A percentile compares a stretch with the other conserved stretches of the same genome.
phyloP scores from a whole-genome alignment of 345 rosid genomes.

The Moricandia arvensis region DNA sequence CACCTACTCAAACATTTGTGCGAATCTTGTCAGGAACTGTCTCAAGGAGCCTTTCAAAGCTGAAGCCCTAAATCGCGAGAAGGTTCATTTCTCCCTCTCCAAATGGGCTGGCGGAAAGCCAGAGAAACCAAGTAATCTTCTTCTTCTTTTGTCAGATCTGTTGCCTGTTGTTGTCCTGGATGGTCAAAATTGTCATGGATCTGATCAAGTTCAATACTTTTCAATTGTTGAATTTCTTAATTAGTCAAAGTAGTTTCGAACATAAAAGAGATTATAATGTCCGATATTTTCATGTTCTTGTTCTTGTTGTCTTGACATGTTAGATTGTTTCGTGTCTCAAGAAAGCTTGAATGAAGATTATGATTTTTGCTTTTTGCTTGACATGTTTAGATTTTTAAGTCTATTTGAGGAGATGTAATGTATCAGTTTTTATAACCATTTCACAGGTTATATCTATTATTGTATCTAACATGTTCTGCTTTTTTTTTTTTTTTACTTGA shows the following conservation, averaged over 20 bases:
- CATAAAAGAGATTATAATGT: neutral
- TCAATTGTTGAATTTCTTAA: neutral
- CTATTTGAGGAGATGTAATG: no score
- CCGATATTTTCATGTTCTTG: neutral
- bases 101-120: constrained; percentile 69
- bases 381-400: no score
- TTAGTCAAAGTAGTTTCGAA: neutral
- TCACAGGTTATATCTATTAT: neutral
- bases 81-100: constrained; percentile 73
- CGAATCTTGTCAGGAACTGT: constrained; percentile 72
- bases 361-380: no score
- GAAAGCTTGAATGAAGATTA: neutral
- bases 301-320: neutral
- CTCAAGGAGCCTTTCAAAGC: constrained; percentile 72
- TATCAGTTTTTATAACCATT: neutral
- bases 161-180: neutral
- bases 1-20: constrained; percentile 77
- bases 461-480: neutral
- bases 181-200: neutral
- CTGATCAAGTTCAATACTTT: neutral
- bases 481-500: neutral
- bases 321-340: neutral
- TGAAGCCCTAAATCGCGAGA: constrained; percentile 69
- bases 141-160: neutral
- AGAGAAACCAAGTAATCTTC: constrained; percentile 58